Evolutionary conservation across 495 filamentous ascomycete genomes (phyloP), one percentile per base, ranked within the genome.

Genomic region (Annulohypoxylon moriforme): DNA sequence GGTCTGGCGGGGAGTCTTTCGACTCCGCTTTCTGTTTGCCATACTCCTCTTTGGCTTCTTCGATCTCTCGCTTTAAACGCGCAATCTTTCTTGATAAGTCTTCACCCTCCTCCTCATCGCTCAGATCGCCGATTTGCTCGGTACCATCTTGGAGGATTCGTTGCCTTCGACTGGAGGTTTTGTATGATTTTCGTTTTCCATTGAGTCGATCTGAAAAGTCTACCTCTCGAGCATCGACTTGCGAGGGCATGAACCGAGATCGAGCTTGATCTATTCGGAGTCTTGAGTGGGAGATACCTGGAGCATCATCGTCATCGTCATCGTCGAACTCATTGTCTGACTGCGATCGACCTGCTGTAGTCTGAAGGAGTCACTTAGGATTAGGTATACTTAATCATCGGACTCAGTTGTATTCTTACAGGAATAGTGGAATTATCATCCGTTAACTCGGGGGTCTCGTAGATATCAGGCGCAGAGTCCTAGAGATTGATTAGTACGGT

Each of bases 401-500:
- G 25, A 8, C 40, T 24, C 24, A 16, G 14, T 22, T 47, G 34
- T 40, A n/a, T 66, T 75, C 82, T 69, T 76, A 96, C 93, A 31
- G 88, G 93, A 64, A 93, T 77, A 38, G 94, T 98, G 27, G 93
- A 97, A 57, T 86, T 90, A 77, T 96, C 94, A 74, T 97, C 93
- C 24, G 89, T 93, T 71, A 97, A 83, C 65, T 96, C 93, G 74
- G 94, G 94, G 50, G 94, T 97, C 82, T 97, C 94, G 82, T 98
- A 98, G 74, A 96, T 91, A 76, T 97, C 94, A 78, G 94, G 94
- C 24, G 94, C 93, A 24, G 89, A 90, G 77, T 98, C 94, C 93
- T 96, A 67, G 18, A 3, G 34, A 53, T 42, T 16, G 31, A 67
- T 34, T 68, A 66, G 46, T 61, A 68, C 13, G 13, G 25, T n/a